A percentile compares a stretch with the other conserved stretches of the same genome.
Evolutionary conservation across 2,329 filamentous ascomycete species (phyloP).

Genomic region (Sclerotinia trifoliorum): DNA sequence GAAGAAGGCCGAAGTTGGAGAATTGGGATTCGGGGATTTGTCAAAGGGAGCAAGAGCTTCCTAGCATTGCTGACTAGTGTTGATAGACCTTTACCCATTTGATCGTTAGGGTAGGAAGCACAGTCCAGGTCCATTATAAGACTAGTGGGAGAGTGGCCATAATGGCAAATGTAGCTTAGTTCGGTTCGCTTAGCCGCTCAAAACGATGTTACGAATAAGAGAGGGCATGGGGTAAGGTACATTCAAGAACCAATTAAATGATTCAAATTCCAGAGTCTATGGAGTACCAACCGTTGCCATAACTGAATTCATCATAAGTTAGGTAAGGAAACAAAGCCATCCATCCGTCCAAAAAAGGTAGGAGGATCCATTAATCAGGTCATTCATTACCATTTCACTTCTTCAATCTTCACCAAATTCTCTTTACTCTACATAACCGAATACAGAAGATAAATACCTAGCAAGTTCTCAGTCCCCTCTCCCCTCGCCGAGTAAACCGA

Average conservation of each 20-base stretch:
- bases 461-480: too few relatives aligned
- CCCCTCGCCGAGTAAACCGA: neutral
- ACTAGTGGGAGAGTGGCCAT: neutral
- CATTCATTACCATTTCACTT: too few relatives aligned
- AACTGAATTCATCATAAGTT: neutral
- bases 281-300: neutral
- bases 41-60: conserved; percentile 18
- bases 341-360: neutral
- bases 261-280: neutral
- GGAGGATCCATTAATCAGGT: neutral
- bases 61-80: neutral
- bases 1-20: neutral
- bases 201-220: neutral
- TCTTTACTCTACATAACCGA: neutral
- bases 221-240: too few relatives aligned
- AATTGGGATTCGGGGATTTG: conserved; percentile 2
- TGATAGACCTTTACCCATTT: conserved; percentile 2
- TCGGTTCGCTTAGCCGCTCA: neutral
- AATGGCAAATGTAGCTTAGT: neutral
- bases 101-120: neutral
- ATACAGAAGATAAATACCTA: neutral
- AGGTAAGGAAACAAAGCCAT: neutral
- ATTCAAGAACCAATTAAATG: neutral
- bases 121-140: neutral
- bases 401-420: neutral